Evolutionary conservation across 495 filamentous ascomycete genomes (phyloP), one percentile per base, ranked within the genome.

Genomic region (Bryoglossum gracile): DNA sequence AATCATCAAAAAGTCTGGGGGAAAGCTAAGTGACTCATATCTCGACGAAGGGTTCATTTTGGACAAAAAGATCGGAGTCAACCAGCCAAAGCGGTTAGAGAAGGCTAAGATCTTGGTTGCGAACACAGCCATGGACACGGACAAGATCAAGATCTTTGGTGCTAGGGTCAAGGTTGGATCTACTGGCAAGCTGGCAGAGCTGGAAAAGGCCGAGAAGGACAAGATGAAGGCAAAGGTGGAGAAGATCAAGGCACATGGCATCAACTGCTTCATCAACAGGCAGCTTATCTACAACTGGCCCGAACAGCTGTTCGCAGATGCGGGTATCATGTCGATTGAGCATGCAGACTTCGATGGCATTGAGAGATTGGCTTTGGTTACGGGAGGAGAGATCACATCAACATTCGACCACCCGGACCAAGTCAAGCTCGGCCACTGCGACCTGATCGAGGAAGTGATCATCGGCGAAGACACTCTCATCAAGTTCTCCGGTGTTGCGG

Each of bases 201-300:
- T 98, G 40, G 92, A 98, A 71, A 92, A 88, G 74, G 94, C 92
- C 17, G 92, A 98, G 74, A 82, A 87, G 46, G 91, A 97, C 61
- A 98, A 97, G 82, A 98, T 98, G 92, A 92, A 86, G 70, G 83
- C 85, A 46, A 98, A 98, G 76, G 92, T 98, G 34, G 94, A 98
- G 60, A 89, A 84, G 61, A 98, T 98, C 74, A 98, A 97, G 80
- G 79, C 88, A 26, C 94, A 98, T 60, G 92, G 92, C 33, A 95
- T 98, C 72, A 98, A 98, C 77, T 97, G 94, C 74, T 98, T 98
- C 70, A 94, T 98, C 63, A 98, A 98, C 75, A 77, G 92, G 52
- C 92, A 98, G 63, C 78, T 98, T 37, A 98, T 98, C 69, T 98
- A 98, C 77, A 98, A 98, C 77, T 97, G 92, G 91, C 92, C 92